Base-by-base conservation (phyloP, 768 basidiomycete genomes). In the Suillus decipiens region DNA sequence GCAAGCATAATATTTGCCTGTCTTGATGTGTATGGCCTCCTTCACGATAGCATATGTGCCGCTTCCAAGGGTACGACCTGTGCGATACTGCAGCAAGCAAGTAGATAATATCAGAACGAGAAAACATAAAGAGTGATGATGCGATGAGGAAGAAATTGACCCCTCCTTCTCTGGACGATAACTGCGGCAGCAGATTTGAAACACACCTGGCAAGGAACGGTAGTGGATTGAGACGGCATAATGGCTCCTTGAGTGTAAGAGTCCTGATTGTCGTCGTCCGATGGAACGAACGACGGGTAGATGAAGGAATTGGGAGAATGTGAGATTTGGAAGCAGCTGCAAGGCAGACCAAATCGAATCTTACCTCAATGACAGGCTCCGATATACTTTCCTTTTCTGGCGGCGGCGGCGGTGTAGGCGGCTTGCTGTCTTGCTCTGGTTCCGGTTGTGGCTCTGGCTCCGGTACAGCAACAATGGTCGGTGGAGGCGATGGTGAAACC, bases 1-100 rank as follows among this genome's bases (percentile, higher is more conserved):
- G 86, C 96, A 98, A 24, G 96, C 97, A 81, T 90, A 99, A 79
- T 96, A 96, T 76, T 97, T 86, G 24, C 88, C 87, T 1, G 95
- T 94, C 79, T 90, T 89, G 80, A 96, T 89, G 72, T 96, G 94
- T 31, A 96, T 92, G 51, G 95, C 95, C 80, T 97, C 95, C 78
- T 94, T 95, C 55, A 95, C 93, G 74, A 95, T 93, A 64, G 93
- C 93, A 72, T 97, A 98, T 48, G 95, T 97, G 55, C 95, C 95
- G 71, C 91, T 95, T 31, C 92, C 93, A 45, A 90, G 86, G 6
- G 90, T 92, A 75, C 88, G 91, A 66, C 93, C 93, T 10, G 93
- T 95, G 66, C 91, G 89, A 70, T 94, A 93, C 92, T 93, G 69
- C 47, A 61, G 56, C 22, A 33, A 34, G 50, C 39, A 64, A 61